Evolutionary conservation across 768 basidiomycete genomes (phyloP).

Genomic region (Tephrocybe rancida): DNA sequence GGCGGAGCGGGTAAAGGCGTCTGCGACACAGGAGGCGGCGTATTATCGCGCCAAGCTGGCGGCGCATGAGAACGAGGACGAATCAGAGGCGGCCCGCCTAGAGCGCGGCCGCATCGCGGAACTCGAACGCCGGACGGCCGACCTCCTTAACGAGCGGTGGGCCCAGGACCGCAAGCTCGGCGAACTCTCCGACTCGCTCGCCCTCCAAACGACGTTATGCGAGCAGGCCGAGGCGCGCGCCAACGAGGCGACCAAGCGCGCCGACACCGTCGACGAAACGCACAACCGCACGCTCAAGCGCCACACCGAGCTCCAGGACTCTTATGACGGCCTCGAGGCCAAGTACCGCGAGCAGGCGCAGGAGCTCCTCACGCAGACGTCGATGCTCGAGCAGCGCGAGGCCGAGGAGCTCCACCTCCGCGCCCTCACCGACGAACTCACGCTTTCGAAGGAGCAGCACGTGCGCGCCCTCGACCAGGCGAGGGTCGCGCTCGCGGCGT

Average conservation of each 20-base stretch:
- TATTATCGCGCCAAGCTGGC: slow-evolving; percentile 95
- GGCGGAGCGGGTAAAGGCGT: slow-evolving; percentile 73
- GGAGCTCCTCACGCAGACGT: slow-evolving; percentile 70
- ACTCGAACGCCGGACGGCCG: slow-evolving; percentile 71
- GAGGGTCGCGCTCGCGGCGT: slow-evolving; percentile 72
- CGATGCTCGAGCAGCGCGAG: slow-evolving; percentile 74
- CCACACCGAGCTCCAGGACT: slow-evolving; percentile 71
- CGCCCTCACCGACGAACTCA: slow-evolving; percentile 72
- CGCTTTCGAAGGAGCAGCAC: slow-evolving; percentile 77
- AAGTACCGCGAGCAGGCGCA: slow-evolving; percentile 79
- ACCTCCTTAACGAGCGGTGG: slow-evolving; percentile 62
- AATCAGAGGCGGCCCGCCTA: slow-evolving; percentile 64
- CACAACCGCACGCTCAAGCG: slow-evolving; percentile 66
- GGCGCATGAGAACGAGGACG: slow-evolving; percentile 74
- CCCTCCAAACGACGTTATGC: slow-evolving; percentile 73
- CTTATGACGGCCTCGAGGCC: slow-evolving; percentile 58
- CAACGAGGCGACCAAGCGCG: slow-evolving; percentile 71
- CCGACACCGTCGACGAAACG: slow-evolving; percentile 70
- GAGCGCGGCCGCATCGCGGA: slow-evolving; percentile 79
- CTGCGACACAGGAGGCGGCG: slow-evolving; percentile 91
- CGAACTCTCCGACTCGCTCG: slow-evolving; percentile 74
- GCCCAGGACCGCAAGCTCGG: slow-evolving; percentile 69
- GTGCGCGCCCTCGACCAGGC: slow-evolving; percentile 87
- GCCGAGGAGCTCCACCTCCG: slow-evolving; percentile 71
- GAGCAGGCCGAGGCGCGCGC: slow-evolving; percentile 83